Percentiles rank a stretch among this genome's conserved stretches.
Evolutionary conservation across 495 filamentous ascomycete genomes (phyloP).

Genomic region (Apiosordaria backusii): DNA sequence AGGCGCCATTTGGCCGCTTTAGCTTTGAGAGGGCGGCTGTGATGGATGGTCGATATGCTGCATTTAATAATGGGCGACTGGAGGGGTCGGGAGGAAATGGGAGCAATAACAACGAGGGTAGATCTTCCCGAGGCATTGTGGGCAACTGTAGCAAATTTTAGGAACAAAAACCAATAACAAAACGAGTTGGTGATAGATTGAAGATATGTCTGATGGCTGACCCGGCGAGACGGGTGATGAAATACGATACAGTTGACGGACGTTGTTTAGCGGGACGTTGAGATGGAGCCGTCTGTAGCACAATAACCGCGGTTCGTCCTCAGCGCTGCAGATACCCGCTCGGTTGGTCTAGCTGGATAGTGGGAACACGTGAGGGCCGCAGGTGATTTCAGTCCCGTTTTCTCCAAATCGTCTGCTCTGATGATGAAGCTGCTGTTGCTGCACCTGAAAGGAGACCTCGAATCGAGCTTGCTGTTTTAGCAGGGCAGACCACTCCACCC

Average conservation of each 20-base stretch:
- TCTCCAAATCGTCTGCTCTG: background rate
- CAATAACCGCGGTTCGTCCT: background rate
- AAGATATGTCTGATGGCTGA: background rate
- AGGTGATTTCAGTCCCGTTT: background rate
- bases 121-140: slow-evolving; percentile 21
- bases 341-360: background rate
- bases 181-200: background rate
- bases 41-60: slow-evolving; percentile 57
- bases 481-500: background rate
- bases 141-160: background rate
- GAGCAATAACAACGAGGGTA: slow-evolving; percentile 55
- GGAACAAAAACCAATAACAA: background rate
- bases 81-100: slow-evolving; percentile 52
- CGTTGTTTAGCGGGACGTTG: background rate
- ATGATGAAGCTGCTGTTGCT: background rate
- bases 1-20: slow-evolving; percentile 33
- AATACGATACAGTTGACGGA: background rate
- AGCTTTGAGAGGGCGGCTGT: slow-evolving; percentile 44
- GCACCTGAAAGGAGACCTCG: background rate
- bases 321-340: background rate
- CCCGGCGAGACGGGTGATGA: background rate
- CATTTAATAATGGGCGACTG: slow-evolving; percentile 44
- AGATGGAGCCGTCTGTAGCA: background rate
- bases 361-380: background rate
- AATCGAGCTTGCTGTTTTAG: background rate